These are phyloP conservation scores for Golubevia pallescens DNA, from an alignment of 1,284 basidiomycete species.

Conservation along the genomic window DNA sequence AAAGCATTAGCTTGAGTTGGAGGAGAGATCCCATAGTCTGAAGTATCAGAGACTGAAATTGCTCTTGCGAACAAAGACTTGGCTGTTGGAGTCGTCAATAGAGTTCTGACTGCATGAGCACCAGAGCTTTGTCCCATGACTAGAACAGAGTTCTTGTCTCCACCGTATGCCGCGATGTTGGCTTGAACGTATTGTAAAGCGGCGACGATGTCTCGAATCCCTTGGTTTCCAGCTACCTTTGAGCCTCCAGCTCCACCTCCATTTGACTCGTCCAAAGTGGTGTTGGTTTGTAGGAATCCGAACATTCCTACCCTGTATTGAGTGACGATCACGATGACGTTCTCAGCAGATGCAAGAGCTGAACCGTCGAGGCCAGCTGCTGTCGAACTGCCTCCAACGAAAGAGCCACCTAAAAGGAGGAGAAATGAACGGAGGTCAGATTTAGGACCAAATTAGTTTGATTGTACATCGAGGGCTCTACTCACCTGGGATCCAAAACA, in stretches of 20 bases:
- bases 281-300: conserved; percentile 71
- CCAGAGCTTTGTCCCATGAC: conserved; percentile 87
- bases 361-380: conserved; percentile 80
- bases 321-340: conserved; percentile 79
- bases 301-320: conserved; percentile 84
- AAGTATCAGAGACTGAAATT: conserved; percentile 36
- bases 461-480: no score
- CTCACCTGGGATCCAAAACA: conserved; percentile 34
- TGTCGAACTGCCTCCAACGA: conserved; percentile 75
- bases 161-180: conserved; percentile 72
- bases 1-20: conserved; percentile 15
- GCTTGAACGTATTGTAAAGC: conserved; percentile 69
- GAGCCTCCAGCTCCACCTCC: background rate
- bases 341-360: conserved; percentile 73
- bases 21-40: conserved; percentile 31
- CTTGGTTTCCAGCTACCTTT: conserved; percentile 47
- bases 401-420: conserved; percentile 90
- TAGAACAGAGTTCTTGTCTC: conserved; percentile 73
- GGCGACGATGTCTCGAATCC: conserved; percentile 35
- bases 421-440: no score
- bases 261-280: conserved; percentile 20
- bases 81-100: conserved; percentile 51
- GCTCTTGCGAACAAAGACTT: conserved; percentile 43
- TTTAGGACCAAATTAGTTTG: no score
- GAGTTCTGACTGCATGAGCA: conserved; percentile 75